Evolutionary conservation across 176 grass and related monocot genomes (phyloP).

Genomic region (Chloris gayana): DNA sequence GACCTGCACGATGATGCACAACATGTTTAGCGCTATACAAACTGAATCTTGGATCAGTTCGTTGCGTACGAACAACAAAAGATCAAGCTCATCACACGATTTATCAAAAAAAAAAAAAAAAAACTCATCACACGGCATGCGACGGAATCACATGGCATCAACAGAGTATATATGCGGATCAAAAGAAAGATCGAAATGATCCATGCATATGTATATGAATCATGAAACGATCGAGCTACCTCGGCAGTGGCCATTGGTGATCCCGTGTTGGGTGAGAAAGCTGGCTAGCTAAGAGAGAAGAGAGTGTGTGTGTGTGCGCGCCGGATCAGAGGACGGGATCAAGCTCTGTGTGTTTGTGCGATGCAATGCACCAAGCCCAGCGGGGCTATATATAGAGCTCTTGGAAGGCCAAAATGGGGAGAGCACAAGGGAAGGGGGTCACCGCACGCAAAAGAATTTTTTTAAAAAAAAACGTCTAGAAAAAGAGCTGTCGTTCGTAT

Average conservation of each 20-base stretch:
- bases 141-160: background rate
- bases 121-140: too few species aligned
- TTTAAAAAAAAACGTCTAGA: background rate
- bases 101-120: too few species aligned
- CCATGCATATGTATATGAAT: background rate
- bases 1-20: slow-evolving; percentile 52
- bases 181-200: background rate
- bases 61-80: background rate
- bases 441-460: background rate
- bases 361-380: slow-evolving; percentile 21
- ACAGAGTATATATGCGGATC: background rate
- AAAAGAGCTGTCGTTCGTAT: slow-evolving; percentile 11
- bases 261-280: background rate
- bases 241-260: slow-evolving; percentile 68
- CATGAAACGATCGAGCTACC: slow-evolving; percentile 30
- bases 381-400: slow-evolving; percentile 52
- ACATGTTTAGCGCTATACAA: background rate
- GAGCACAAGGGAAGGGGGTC: background rate
- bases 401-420: slow-evolving; percentile 39
- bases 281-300: background rate
- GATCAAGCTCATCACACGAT: slow-evolving; percentile 14
- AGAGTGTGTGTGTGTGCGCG: background rate
- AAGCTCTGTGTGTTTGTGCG: slow-evolving; percentile 34
- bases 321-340: slow-evolving; percentile 3
- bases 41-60: background rate